Base-by-base conservation (phyloP, 2,329 filamentous ascomycete species). In the Fusarium setosum region DNA sequence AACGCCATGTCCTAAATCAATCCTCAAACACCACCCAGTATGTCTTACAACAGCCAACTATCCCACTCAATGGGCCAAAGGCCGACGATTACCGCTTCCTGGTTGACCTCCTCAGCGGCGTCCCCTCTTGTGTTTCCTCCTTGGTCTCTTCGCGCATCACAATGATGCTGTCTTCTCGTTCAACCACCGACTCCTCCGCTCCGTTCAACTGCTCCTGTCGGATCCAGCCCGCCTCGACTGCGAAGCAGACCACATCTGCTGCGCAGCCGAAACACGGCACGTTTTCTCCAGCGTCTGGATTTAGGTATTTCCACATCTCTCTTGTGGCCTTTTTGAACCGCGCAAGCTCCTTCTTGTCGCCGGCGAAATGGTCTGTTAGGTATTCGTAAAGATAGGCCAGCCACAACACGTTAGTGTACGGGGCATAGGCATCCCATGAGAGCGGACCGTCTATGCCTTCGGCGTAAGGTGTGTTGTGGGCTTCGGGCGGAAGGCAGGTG, bases 391-490 rank as follows among this genome's bases (percentile, higher is more conserved):
- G 77, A 63, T 89, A 90, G 4, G 86, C 84, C 38, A 90, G 80
- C 88, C 88, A 90, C 17, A 90, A 76, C 2, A 90, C 86, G 63
- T 90, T 90, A 5, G 86, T 89, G 73, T 90, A 90, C 1, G 88
- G 86, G 24, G 81, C 81, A 65, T 85, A 83, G 1, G 76, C 79
- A 6, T 79, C 74, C 88, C 88, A 90, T 2, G 80, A 82, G 11
- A 88, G 78, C 4, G 83, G 73, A 1, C 82, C 84, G 56, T 83
- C 77, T 32, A 82, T 70, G 1, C 81, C 81, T 15, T 72, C 65
- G 26, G 81, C 79, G 66, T 87, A 86, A 0, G 84, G 80, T 4
- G 72, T 79, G 45, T 75, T 74, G 73, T 87, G 84, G 4, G 76
- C 74, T 49, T 80, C 73, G 0, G 84, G 81, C 3, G 83, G 82